Percentiles rank a stretch among this genome's conserved stretches.
Evolutionary conservation across 2,329 filamentous ascomycete genomes (phyloP).

Genomic region (Monosporascus sp.): DNA sequence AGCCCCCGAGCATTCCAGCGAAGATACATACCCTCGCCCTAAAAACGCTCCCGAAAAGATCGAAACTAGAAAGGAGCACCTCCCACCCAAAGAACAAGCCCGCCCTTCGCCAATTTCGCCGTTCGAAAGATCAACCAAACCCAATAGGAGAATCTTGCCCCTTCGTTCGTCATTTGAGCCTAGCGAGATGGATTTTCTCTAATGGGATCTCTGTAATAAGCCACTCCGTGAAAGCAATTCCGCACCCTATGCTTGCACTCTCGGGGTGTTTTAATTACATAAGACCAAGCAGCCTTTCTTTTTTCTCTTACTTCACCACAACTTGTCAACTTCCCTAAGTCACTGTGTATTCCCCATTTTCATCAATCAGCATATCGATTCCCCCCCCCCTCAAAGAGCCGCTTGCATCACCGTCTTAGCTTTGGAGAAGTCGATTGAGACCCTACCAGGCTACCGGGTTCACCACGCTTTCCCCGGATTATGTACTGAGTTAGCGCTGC

Average conservation of each 20-base stretch:
- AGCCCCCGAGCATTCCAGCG: too few relatives aligned
- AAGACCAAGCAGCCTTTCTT: conserved; percentile 38
- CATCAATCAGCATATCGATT: conserved; percentile 28
- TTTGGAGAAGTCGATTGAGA: conserved; percentile 16
- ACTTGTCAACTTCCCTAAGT: conserved; percentile 17
- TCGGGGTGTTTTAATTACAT: conserved; percentile 39
- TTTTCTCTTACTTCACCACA: conserved; percentile 36
- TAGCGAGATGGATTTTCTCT: too few relatives aligned
- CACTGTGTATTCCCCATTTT: conserved; percentile 16
- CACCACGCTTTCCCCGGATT: conserved; percentile 30
- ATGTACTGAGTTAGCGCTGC: conserved; percentile 38
- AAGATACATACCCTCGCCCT: too few relatives aligned
- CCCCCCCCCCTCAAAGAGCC: conserved; percentile 25
- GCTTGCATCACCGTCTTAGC: conserved; percentile 33
- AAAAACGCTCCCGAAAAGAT: too few relatives aligned
- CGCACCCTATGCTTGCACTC: neutral
- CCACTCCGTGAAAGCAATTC: neutral
- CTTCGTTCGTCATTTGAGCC: too few relatives aligned
- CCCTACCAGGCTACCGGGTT: conserved; percentile 35
- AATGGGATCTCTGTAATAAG: neutral
- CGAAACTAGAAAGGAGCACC: too few relatives aligned
- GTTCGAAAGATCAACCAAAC: too few relatives aligned
- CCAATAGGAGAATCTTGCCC: too few relatives aligned
- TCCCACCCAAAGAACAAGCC: too few relatives aligned
- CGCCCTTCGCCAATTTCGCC: too few relatives aligned